Evolutionary conservation across 495 filamentous ascomycete species (phyloP).

Genomic region (Aspergillus asperescens): DNA sequence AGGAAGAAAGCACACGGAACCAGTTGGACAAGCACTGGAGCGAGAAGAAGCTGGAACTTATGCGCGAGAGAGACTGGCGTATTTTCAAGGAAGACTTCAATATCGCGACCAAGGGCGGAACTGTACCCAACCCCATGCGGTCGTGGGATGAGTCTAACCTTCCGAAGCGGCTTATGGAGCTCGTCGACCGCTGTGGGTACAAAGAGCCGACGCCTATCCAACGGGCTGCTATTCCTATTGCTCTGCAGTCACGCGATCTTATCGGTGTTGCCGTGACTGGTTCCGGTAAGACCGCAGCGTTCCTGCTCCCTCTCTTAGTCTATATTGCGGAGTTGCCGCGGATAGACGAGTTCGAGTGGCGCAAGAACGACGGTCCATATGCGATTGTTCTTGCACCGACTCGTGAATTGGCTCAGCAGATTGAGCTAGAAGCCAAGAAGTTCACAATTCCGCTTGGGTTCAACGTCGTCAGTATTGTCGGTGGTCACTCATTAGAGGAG

Average conservation of each 20-base stretch:
- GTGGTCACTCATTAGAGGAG: constrained; percentile 92
- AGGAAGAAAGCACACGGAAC: constrained; percentile 68
- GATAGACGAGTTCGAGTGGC: constrained; percentile 69
- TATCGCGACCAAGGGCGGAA: constrained; percentile 85
- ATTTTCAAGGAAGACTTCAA: constrained; percentile 99
- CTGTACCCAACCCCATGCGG: constrained; percentile 94
- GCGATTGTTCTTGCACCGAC: constrained; percentile 95
- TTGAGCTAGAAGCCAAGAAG: constrained; percentile 89
- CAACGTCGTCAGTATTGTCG: constrained; percentile 94
- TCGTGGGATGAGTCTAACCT: constrained; percentile 85
- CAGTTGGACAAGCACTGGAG: constrained; percentile 91
- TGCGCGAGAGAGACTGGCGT: constrained; percentile 98
- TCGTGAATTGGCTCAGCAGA: constrained; percentile 97
- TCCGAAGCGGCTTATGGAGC: constrained; percentile 73
- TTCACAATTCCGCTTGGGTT: constrained; percentile 90
- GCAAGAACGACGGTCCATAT: constrained; percentile 92
- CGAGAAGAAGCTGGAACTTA: constrained; percentile 89
- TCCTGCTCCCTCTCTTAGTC: constrained; percentile 87
- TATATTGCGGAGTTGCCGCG: constrained; percentile 92
- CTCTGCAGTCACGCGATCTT: constrained; percentile 84
- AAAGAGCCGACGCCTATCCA: constrained; percentile 91
- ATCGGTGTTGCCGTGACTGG: constrained; percentile 98
- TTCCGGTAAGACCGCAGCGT: constrained; percentile 97
- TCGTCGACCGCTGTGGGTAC: constrained; percentile 83
- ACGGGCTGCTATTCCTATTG: constrained; percentile 91